A percentile compares a stretch with the other conserved stretches of the same genome.
Conservation (phyloP, 768 basidiomycete species). For the Filobasidium wieringae region DNA sequence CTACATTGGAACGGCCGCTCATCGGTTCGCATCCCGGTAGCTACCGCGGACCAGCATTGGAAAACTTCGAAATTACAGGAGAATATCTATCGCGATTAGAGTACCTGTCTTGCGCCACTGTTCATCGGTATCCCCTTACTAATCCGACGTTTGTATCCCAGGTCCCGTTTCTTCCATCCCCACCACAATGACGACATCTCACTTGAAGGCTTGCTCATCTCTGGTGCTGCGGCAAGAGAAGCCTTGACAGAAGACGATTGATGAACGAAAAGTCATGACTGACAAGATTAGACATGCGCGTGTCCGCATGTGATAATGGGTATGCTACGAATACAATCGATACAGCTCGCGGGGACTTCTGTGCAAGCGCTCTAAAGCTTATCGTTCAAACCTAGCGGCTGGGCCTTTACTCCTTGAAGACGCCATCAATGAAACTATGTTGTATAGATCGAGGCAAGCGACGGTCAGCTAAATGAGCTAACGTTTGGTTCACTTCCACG, state of each 20-base stretch:
- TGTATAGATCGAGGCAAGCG: neutral
- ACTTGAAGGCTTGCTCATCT: slow-evolving; percentile 2
- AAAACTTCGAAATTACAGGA: slow-evolving; percentile 18
- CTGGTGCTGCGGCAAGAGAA: slow-evolving; percentile 1
- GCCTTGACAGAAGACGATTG: neutral
- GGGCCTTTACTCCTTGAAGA: neutral
- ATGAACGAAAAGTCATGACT: neutral
- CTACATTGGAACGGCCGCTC: neutral
- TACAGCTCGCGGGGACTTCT: neutral
- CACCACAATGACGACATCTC: neutral
- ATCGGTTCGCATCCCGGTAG: neutral
- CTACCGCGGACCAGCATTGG: slow-evolving; percentile 20
- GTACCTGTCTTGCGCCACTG: slow-evolving; percentile 14
- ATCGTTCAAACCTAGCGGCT: neutral
- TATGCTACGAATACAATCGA: neutral
- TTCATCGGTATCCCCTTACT: neutral
- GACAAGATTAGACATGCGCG: neutral
- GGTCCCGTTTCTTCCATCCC: neutral
- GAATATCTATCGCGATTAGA: slow-evolving; percentile 27
- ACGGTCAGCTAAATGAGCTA: neutral
- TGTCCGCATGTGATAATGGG: neutral
- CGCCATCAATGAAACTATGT: neutral
- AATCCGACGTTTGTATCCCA: neutral
- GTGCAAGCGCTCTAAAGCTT: neutral
- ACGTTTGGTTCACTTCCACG: neutral